A percentile compares a stretch with the other conserved stretches of the same genome.
Conservation (phyloP, 306 rosid species). For the Alnus rubra region DNA sequence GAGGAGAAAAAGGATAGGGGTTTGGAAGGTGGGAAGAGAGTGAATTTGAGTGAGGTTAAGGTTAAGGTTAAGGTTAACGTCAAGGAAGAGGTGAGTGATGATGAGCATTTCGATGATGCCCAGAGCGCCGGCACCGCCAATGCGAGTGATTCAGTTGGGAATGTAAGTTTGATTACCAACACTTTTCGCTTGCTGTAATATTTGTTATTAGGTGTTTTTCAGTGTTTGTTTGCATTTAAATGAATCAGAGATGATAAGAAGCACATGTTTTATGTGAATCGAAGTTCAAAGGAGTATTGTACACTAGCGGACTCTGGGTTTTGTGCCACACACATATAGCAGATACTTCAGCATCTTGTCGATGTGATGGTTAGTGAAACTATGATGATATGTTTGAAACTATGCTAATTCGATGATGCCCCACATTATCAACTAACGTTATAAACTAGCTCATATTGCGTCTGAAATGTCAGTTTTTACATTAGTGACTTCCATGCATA, state of each 20-base stretch:
- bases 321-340: background rate
- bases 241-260: background rate
- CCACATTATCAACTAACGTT: background rate
- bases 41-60: conserved; percentile 22
- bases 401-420: background rate
- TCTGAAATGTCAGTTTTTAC: background rate
- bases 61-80: conserved; percentile 19
- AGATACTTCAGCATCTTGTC: background rate
- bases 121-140: conserved; percentile 37
- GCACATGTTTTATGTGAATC: too few relatives aligned
- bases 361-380: background rate
- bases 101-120: conserved; percentile 30
- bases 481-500: background rate
- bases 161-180: conserved; percentile 44
- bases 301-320: background rate
- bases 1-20: conserved; percentile 37
- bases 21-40: conserved; percentile 27
- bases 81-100: conserved; percentile 38
- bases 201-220: background rate
- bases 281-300: background rate
- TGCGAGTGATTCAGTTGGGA: conserved; percentile 47
- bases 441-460: background rate
- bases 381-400: background rate
- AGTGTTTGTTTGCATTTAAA: background rate
- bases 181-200: background rate